A percentile compares a stretch with the other conserved stretches of the same genome.
phyloP scores from a whole-genome alignment of 371 early-diverging fungal genomes.

The Lichtheimia ramosa region DNA sequence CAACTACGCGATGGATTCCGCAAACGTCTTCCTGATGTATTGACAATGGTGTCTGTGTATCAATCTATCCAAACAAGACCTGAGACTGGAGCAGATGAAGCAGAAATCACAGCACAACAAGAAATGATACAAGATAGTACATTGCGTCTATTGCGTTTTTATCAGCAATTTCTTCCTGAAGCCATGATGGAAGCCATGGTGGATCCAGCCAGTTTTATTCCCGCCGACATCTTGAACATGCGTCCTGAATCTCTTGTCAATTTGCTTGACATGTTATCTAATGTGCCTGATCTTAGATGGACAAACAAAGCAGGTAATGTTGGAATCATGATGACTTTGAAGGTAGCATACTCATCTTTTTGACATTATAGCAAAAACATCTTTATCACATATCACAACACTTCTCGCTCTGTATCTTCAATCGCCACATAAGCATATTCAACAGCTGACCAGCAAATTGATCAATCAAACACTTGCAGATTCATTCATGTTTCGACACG shows the following conservation, averaged over 20 bases:
- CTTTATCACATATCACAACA: slow-evolving; percentile 60
- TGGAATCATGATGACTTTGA: not conserved
- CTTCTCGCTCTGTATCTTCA: slow-evolving; percentile 59
- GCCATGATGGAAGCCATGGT: slow-evolving; percentile 69
- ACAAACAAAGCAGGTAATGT: slow-evolving; percentile 52
- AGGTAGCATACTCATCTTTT: not conserved
- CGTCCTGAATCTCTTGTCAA: slow-evolving; percentile 59
- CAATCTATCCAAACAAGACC: slow-evolving; percentile 1
- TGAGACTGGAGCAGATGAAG: slow-evolving; percentile 8
- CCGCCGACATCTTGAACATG: slow-evolving; percentile 57
- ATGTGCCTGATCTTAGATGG: slow-evolving; percentile 71
- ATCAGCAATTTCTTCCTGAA: slow-evolving; percentile 69
- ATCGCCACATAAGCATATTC: slow-evolving; percentile 52
- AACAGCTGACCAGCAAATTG: slow-evolving; percentile 46
- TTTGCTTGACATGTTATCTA: slow-evolving; percentile 60
- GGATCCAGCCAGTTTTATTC: slow-evolving; percentile 76
- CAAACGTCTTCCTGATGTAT: slow-evolving; percentile 75
- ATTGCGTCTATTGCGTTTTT: slow-evolving; percentile 64
- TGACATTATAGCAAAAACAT: slow-evolving; percentile 33
- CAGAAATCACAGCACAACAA: slow-evolving; percentile 35
- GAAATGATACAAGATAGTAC: slow-evolving; percentile 57
- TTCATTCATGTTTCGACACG: slow-evolving; percentile 66
- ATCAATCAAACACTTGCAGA: slow-evolving; percentile 54
- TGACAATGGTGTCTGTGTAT: slow-evolving; percentile 50
- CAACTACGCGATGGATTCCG: slow-evolving; percentile 61